These are phyloP conservation scores for Biscogniauxia marginata DNA, from an alignment of 2,329 filamentous ascomycete genomes.

Conservation along the genomic window DNA sequence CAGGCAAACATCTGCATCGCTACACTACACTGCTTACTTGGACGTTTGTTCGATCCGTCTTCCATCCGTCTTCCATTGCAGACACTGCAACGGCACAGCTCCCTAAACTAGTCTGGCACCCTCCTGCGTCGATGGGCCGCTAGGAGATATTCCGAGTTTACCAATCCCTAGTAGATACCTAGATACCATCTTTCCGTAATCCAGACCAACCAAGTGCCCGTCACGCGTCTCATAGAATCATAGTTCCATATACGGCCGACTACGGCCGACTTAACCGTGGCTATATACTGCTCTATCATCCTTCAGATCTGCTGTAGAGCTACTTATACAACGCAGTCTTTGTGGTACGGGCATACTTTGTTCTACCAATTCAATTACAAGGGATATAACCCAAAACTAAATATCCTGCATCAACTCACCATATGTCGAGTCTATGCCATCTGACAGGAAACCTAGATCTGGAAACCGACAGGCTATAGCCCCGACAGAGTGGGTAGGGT, in stretches of 20 bases:
- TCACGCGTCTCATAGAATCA: background rate
- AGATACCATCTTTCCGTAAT: background rate
- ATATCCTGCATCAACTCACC: background rate
- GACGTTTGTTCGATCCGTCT: conserved; percentile 1
- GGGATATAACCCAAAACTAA: background rate
- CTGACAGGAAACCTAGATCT: background rate
- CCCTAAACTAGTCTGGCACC: background rate
- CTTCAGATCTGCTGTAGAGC: no score
- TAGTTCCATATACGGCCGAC: background rate
- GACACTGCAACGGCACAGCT: background rate
- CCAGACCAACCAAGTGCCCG: background rate
- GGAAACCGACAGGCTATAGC: background rate
- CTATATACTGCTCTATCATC: background rate
- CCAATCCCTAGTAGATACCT: no score
- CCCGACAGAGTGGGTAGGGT: background rate
- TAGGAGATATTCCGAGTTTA: background rate
- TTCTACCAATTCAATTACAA: background rate
- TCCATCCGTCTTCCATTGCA: conserved; percentile 16
- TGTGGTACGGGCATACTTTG: no score
- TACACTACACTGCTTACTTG: no score
- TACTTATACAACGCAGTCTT: no score
- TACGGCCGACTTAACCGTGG: background rate
- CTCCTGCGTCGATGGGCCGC: no score
- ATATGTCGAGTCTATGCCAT: background rate
- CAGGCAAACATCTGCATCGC: no score